A percentile compares a stretch with the other conserved stretches of the same genome.
Evolutionary conservation across 2,329 filamentous ascomycete species (phyloP).

Genomic region (Fusarium neocosmosporiellum): DNA sequence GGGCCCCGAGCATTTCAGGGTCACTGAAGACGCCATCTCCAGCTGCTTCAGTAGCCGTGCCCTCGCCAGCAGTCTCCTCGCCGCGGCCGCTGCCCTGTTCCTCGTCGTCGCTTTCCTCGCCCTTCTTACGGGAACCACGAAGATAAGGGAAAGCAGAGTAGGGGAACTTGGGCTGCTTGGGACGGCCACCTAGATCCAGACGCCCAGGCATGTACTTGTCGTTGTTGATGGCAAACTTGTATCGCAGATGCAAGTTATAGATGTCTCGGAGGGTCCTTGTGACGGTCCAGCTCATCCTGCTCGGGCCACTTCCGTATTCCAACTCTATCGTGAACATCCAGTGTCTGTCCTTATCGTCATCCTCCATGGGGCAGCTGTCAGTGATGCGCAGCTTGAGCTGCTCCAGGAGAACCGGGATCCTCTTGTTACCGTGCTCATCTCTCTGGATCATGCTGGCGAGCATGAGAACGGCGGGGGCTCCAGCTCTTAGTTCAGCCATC

Average conservation of each 20-base stretch:
- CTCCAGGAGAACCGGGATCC: constrained; percentile 93
- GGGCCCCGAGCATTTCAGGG: constrained; percentile 47
- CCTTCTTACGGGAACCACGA: constrained; percentile 80
- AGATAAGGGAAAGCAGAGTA: constrained; percentile 90
- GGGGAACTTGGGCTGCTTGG: constrained; percentile 91
- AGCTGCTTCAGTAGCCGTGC: constrained; percentile 72
- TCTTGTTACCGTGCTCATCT: constrained; percentile 94
- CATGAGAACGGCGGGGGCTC: constrained; percentile 92
- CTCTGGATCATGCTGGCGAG: constrained; percentile 97
- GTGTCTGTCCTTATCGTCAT: constrained; percentile 74
- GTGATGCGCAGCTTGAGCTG: constrained; percentile 90
- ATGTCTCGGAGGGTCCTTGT: constrained; percentile 90
- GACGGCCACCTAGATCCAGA: constrained; percentile 72
- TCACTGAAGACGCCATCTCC: constrained; percentile 60
- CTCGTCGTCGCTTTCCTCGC: constrained; percentile 85
- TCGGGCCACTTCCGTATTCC: constrained; percentile 95
- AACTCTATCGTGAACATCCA: constrained; percentile 91
- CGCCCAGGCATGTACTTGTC: constrained; percentile 82
- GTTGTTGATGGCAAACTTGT: constrained; percentile 86
- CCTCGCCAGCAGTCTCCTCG: constrained; percentile 61
- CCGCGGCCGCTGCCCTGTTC: constrained; percentile 54
- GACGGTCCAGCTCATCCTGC: constrained; percentile 96
- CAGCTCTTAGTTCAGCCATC: constrained; percentile 93
- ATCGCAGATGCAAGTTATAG: constrained; percentile 90
- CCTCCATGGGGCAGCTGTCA: constrained; percentile 78